Base-by-base conservation (phyloP, 2,329 filamentous ascomycete species). In the Akanthomyces uredinophilus region DNA sequence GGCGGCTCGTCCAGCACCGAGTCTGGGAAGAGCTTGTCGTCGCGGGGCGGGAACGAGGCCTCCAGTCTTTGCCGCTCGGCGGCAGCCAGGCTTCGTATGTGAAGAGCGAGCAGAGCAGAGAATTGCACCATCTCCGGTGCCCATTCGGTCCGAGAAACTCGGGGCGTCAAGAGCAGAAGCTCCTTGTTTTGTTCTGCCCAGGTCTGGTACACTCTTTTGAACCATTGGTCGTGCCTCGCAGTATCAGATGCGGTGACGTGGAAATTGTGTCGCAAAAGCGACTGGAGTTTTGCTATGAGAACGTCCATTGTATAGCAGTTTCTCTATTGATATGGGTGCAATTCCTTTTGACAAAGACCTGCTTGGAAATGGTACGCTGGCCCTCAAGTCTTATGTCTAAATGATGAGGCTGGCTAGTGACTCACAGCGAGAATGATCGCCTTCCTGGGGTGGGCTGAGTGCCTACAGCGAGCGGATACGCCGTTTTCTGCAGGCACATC, bases 21-120 rank as follows among this genome's bases (percentile, higher is more conserved):
- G 24, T 63, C 61, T 7, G 27, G 46, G 16, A 63, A 63, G 1
- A 59, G 39, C 32, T 63, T 63, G n/a, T 54, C 61, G 4, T 46
- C 22, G 8, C 22, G 27, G 2, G 61, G 61, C 37, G 49, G 16
- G 35, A 46, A 41, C 3, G 51, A 16, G 8, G 29, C 52, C 8
- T 47, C 32, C 24, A 50, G 60, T 22, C 35, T n/a, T n/a, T 24
- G 35, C n/a, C 50, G 60, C 11, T 50, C 43, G 18, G 7, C 24
- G 7, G 43, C n/a, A 18, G 49, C 54, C 8, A 24, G 4, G 22
- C 14, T 5, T 20, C 24, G 16, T n/a, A 63, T 63, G 20, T 35
- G 22, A 16, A 16, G 10, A 13, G 61, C 18, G 2, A 63, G 20
- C 6, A 43, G n/a, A 2, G 20, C 55, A 7, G 54, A 24, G 7